These are phyloP conservation scores for Acanthamoeba royreba DNA, from an alignment of 208 protist genomes.

Conservation along the genomic window DNA sequence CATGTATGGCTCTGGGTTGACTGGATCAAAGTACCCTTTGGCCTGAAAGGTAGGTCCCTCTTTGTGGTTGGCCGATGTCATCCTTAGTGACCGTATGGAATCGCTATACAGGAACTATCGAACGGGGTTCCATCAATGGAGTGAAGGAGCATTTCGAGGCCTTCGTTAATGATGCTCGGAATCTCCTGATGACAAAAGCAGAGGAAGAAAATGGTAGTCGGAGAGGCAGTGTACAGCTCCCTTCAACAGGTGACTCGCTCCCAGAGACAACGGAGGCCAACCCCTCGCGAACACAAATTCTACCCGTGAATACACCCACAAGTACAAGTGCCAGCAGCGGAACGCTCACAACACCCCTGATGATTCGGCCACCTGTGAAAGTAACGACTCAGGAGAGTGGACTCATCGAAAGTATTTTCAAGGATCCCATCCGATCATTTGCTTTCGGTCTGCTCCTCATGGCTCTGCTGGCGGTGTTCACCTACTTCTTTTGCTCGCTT, in stretches of 20 bases:
- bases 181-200: neutral
- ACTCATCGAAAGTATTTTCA: neutral
- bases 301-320: neutral
- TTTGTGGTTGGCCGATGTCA: neutral
- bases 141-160: conserved; percentile 42
- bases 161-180: neutral
- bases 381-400: neutral
- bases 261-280: too few species aligned
- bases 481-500: neutral
- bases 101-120: neutral
- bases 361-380: too few species aligned
- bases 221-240: too few species aligned
- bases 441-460: neutral
- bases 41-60: neutral
- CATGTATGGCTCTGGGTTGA: conserved; percentile 37
- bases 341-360: too few species aligned
- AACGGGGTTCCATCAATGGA: conserved; percentile 30
- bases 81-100: neutral
- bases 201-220: neutral
- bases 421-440: neutral
- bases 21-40: conserved; percentile 45
- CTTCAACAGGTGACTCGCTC: too few species aligned
- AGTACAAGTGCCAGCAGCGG: neutral
- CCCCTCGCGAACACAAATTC: neutral
- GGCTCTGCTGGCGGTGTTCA: neutral